Evolutionary conservation across 2,329 filamentous ascomycete genomes (phyloP), one percentile per base, ranked within the genome.

Genomic region (Neocatenulostroma microsporum): DNA sequence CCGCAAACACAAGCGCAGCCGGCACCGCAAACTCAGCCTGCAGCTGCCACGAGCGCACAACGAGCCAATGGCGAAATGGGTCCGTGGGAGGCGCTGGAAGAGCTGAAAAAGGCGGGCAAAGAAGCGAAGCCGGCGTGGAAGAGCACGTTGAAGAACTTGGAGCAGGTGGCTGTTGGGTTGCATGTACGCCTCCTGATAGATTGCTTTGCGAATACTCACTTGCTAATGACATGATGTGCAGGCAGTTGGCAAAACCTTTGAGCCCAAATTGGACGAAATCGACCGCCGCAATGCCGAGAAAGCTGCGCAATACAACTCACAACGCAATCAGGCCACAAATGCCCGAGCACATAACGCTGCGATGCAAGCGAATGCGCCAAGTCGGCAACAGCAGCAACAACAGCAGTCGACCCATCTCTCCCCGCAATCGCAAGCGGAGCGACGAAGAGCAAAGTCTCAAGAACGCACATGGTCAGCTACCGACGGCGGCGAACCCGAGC

Each of bases 21-120:
- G n/a, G n/a, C n/a, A n/a, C n/a, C n/a, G n/a, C n/a, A n/a, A n/a
- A n/a, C n/a, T n/a, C n/a, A n/a, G n/a, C n/a, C n/a, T n/a, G n/a
- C n/a, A n/a, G n/a, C n/a, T n/a, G n/a, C 5, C 48, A 47, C 9
- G 37, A 25, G 23, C 23, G 23, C 23, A 25, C 23, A 25, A 25
- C 23, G 23, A 9, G 9, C 23, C 23, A 25, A n/a, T n/a, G 23
- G 23, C 9, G 9, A n/a, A 9, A 9, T 25, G 9, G 23, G n/a
- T n/a, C 9, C 18, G 14, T 24, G 30, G 30, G 30, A 33, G 21
- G 30, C 30, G 19, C 15, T 33, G n/a, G 30, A 33, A 15, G 30
- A 33, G 30, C 20, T 33, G 9, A 33, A 33, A 33, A 20, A 17
- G 11, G 30, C 30, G 21, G 30, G 30, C 11, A 33, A 23, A 21